Evolutionary conservation across 1,284 basidiomycete genomes (phyloP).

Genomic region (Ceratobasidium sp.): DNA sequence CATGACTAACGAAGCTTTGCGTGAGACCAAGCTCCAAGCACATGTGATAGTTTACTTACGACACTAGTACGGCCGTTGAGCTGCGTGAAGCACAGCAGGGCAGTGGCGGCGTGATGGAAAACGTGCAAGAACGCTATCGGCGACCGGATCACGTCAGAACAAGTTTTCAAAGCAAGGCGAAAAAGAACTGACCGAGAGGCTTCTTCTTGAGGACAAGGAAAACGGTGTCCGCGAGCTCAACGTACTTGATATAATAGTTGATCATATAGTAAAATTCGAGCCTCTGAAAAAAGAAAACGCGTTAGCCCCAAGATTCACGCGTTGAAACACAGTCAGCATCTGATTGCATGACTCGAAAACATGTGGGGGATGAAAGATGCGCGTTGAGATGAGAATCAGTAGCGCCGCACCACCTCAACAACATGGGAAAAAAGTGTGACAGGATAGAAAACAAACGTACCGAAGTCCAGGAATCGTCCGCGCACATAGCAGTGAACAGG

Average conservation of each 20-base stretch:
- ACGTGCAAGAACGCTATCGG: conserved; percentile 68
- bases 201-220: conserved; percentile 76
- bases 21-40: conserved; percentile 16
- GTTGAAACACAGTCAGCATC: conserved; percentile 7
- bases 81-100: conserved; percentile 71
- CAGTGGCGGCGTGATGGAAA: conserved; percentile 75
- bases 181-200: conserved; percentile 58
- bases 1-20: conserved; percentile 76
- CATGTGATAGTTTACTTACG: conserved; percentile 44
- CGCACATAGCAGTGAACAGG: conserved; percentile 68
- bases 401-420: conserved; percentile 16
- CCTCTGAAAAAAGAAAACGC: conserved; percentile 48
- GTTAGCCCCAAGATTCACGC: conserved; percentile 25
- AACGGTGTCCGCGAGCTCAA: conserved; percentile 71
- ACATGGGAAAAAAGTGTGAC: conserved; percentile 10
- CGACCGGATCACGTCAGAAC: conserved; percentile 10
- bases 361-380: conserved; percentile 10
- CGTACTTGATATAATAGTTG: conserved; percentile 71
- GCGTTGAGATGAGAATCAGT: neutral
- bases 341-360: conserved; percentile 22
- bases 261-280: conserved; percentile 69
- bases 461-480: conserved; percentile 65
- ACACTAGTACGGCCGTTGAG: conserved; percentile 68
- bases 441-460: conserved; percentile 47
- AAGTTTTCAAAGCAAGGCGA: neutral